These are phyloP conservation scores for Eremothecium cymbalariae DNA, from an alignment of 1,139 yeast species.

Conservation along the genomic window DNA sequence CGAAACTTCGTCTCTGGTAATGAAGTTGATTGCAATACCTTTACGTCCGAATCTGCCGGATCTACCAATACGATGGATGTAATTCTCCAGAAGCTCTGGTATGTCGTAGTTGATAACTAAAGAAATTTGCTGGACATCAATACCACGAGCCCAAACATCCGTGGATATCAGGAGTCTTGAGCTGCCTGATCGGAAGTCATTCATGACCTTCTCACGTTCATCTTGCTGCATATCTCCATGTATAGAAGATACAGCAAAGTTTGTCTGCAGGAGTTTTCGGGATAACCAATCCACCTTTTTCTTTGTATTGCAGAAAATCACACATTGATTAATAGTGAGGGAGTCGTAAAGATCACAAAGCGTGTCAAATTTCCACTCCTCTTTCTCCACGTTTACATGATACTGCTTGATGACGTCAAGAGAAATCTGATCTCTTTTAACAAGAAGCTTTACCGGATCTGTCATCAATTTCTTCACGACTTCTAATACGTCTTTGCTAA, in stretches of 20 bases:
- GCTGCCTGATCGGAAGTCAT: constrained; percentile 68
- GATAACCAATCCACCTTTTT: constrained; percentile 88
- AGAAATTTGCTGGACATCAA: constrained; percentile 96
- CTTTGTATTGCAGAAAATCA: constrained; percentile 89
- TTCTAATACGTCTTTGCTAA: constrained; percentile 76
- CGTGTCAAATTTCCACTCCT: constrained; percentile 94
- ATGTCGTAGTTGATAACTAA: constrained; percentile 87
- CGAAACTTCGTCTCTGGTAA: constrained; percentile 59
- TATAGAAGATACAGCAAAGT: constrained; percentile 88
- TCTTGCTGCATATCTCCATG: constrained; percentile 97
- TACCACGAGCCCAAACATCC: constrained; percentile 97
- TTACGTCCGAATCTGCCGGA: constrained; percentile 94
- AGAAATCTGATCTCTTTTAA: constrained; percentile 81
- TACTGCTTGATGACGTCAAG: constrained; percentile 87
- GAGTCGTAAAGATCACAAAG: constrained; percentile 89
- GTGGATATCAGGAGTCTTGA: constrained; percentile 86
- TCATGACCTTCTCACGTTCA: constrained; percentile 83
- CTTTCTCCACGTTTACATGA: constrained; percentile 78
- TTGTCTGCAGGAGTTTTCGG: constrained; percentile 65
- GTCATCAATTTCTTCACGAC: constrained; percentile 83
- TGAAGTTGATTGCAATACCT: constrained; percentile 87
- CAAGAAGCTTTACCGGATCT: constrained; percentile 85
- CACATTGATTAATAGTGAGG: constrained; percentile 91
- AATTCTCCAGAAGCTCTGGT: constrained; percentile 79
- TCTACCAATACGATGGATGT: constrained; percentile 89